Percentiles rank a stretch among this genome's conserved stretches.
phyloP scores from a whole-genome alignment of 1,284 basidiomycete genomes.

The Grifola frondosa region DNA sequence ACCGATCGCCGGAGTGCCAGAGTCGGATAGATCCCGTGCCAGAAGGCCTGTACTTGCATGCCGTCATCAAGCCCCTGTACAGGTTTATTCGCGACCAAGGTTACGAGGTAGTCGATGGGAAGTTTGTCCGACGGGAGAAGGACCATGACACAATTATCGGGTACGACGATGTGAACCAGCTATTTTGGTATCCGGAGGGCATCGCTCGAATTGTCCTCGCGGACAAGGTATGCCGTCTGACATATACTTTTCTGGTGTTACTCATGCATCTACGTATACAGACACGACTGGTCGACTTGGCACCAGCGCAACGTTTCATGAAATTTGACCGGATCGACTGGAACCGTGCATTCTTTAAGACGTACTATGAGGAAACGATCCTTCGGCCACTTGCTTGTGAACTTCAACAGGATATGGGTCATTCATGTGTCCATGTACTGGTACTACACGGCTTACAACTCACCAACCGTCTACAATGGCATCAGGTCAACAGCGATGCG shows the following conservation, averaged over 20 bases:
- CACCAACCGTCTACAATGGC: conserved; percentile 78
- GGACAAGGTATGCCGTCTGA: conserved; percentile 67
- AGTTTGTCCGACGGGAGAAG: conserved; percentile 89
- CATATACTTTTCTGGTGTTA: conserved; percentile 2
- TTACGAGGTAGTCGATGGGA: conserved; percentile 95
- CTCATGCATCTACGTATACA: no score
- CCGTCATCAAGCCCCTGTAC: conserved; percentile 96
- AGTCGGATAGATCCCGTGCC: conserved; percentile 91
- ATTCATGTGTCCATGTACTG: conserved; percentile 91
- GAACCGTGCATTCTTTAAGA: conserved; percentile 95
- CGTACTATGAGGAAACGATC: conserved; percentile 95
- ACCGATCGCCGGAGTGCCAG: conserved; percentile 98
- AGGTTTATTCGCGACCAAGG: conserved; percentile 97
- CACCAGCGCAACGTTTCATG: conserved; percentile 91
- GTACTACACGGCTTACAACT: conserved; percentile 95
- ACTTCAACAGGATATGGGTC: conserved; percentile 98
- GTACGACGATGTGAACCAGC: conserved; percentile 98
- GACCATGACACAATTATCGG: conserved; percentile 97
- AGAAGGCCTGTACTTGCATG: conserved; percentile 90
- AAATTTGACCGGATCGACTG: conserved; percentile 94
- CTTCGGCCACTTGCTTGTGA: conserved; percentile 91
- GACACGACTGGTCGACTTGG: conserved; percentile 87
- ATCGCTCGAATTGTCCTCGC: conserved; percentile 88
- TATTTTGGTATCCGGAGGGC: conserved; percentile 99
- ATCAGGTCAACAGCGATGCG: conserved; percentile 67